Conservation (phyloP, 345 rosid genomes). For the Litchi chinensis region DNA sequence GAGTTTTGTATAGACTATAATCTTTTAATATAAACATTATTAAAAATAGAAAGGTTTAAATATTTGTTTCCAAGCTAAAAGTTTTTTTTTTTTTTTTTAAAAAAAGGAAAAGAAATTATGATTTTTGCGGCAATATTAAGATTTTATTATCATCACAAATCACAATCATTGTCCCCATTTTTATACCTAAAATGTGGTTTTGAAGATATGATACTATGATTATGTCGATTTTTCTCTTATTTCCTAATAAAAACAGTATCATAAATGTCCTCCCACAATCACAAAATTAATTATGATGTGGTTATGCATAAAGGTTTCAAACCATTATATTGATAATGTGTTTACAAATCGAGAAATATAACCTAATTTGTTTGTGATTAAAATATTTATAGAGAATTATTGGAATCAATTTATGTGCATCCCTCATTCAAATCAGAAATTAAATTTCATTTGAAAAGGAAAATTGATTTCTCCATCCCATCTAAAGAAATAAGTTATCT, state of each 20-base stretch:
- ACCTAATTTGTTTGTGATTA: too few species aligned
- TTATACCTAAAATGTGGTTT: not conserved
- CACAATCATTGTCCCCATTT: not conserved
- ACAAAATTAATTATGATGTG: not conserved
- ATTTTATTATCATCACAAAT: not conserved
- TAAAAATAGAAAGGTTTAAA: too few species aligned
- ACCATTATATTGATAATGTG: not conserved
- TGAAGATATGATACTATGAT: not conserved
- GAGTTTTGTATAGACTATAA: not conserved
- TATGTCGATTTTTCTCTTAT: not conserved
- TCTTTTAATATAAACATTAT: not conserved
- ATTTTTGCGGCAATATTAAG: not conserved
- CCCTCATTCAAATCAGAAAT: too few species aligned
- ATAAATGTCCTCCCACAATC: not conserved
- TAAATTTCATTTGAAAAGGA: too few species aligned
- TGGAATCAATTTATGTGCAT: too few species aligned
- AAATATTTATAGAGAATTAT: too few species aligned
- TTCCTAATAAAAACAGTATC: not conserved
- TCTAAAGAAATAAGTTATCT: too few species aligned
- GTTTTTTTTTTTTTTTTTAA: too few species aligned
- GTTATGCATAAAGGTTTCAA: not conserved
- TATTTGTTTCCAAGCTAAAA: too few species aligned
- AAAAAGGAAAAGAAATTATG: not conserved
- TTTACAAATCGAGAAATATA: too few species aligned
- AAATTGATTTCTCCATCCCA: too few species aligned